phyloP scores from a whole-genome alignment of 73 alveolate genomes.

The Paraurostyla sp. region DNA sequence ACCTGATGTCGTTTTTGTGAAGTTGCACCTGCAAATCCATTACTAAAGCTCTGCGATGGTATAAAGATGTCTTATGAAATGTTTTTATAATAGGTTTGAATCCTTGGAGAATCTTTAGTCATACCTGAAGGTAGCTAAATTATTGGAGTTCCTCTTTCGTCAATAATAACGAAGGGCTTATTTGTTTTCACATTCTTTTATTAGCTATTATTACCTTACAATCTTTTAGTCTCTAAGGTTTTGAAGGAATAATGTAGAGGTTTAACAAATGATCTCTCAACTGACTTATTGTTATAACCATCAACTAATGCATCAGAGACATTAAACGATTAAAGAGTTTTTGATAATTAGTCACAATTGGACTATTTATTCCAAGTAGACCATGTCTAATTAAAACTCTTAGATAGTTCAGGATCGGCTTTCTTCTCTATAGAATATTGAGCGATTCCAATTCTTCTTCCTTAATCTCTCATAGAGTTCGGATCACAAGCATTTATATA shows the following conservation, averaged over 20 bases:
- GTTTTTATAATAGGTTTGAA: neutral
- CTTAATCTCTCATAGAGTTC: constrained; percentile 14
- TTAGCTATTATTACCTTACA: neutral
- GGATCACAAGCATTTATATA: constrained; percentile 26
- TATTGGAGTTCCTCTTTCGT: constrained; percentile 21
- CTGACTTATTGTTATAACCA: neutral
- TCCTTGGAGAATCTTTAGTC: neutral
- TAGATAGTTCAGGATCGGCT: too few relatives aligned
- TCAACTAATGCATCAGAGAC: neutral
- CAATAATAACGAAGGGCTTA: neutral
- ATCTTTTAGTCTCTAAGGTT: neutral
- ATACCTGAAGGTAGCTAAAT: neutral
- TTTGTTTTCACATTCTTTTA: too few relatives aligned
- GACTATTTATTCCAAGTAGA: too few relatives aligned
- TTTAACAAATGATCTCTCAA: neutral
- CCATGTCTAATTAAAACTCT: too few relatives aligned
- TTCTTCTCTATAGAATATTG: too few relatives aligned
- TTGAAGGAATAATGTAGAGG: neutral
- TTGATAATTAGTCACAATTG: neutral
- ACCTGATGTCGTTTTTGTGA: too few relatives aligned
- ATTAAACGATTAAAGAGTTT: neutral
- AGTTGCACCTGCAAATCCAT: too few relatives aligned
- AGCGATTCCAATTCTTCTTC: neutral
- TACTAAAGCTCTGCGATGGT: too few relatives aligned
- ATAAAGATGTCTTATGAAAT: constrained; percentile 14